Evolutionary conservation across 176 grass and related monocot species (phyloP), one percentile per base, ranked within the genome.

Genomic region (Zoysia japonica): DNA sequence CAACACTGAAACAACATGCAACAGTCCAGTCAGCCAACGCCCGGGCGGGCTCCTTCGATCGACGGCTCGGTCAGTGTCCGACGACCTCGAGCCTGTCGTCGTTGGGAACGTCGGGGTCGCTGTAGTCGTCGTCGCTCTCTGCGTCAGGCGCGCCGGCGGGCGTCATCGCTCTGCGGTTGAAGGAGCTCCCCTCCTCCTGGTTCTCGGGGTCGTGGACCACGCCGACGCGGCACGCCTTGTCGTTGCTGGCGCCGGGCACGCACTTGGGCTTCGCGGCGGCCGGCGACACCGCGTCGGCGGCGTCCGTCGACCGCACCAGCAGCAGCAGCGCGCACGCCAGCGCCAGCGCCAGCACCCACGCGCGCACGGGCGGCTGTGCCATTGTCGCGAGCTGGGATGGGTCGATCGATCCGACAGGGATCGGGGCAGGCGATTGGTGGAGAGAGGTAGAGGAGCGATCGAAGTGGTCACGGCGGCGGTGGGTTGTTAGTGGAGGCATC

Each of bases 181-280:
- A 73, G 0, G 60, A 7, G 9, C 65, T 66, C 49, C 86, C 90
- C 87, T 96, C 90, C 84, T 88, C 93, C 80, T 84, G 78, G 82
- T 92, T 96, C 66, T 86, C 90, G 11, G 90, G 87, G 71, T 89
- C 72, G 46, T 83, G 76, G 5, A 46, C 53, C 17, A 86, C 87
- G 13, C 87, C 87, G 9, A 88, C 75, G 60, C 71, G 89, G 85
- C 93, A 96, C 41, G 87, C 82, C 72, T 71, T 48, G 13, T 80
- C 79, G 55, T 57, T 76, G 16, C 11, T 52, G 49, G 65, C 48
- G 36, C 87, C 82, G 9, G 66, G 14, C 39, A 51, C 53, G 87
- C 90, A 88, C 13, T 78, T 68, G 77, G 72, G 49, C 77, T 77
- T 67, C 60, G 69, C 13, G 3, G 13, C 71, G 28, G 79, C 64